A percentile compares a stretch with the other conserved stretches of the same genome.
Conservation (phyloP, 331 rosid species). For the Dryas integrifolia region DNA sequence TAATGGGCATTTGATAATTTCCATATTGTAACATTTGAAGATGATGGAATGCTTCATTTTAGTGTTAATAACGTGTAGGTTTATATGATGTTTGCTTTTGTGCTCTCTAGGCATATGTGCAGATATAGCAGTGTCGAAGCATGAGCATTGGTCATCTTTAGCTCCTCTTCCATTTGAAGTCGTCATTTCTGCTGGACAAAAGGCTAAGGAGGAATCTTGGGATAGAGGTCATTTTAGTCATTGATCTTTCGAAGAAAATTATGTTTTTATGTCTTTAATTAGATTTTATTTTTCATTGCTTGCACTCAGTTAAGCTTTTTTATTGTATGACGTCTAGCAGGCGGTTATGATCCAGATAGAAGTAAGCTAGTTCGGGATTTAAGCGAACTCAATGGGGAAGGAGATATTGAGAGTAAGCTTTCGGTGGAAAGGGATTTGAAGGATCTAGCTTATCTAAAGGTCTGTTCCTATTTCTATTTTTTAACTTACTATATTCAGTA, state of each 20-base stretch:
- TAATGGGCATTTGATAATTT: background rate
- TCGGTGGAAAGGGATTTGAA: conserved; percentile 97
- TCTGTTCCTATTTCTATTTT: conserved; percentile 25
- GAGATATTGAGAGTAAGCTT: conserved; percentile 98
- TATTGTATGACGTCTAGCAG: conserved; percentile 43
- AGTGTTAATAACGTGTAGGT: background rate
- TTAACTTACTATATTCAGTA: background rate
- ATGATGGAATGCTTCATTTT: background rate
- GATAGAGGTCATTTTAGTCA: conserved; percentile 48
- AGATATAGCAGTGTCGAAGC: conserved; percentile 73
- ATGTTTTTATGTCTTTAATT: background rate
- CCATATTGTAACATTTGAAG: conserved; percentile 1
- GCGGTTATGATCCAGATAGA: conserved; percentile 67
- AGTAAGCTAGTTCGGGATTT: conserved; percentile 69
- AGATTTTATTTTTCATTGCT: background rate
- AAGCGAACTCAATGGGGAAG: conserved; percentile 92
- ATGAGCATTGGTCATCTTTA: conserved; percentile 91
- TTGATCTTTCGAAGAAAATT: conserved; percentile 12
- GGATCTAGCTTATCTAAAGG: conserved; percentile 90
- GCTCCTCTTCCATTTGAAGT: conserved; percentile 97
- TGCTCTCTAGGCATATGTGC: conserved; percentile 73
- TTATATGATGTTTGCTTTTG: conserved; percentile 18
- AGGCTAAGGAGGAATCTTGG: conserved; percentile 93
- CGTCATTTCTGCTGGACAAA: conserved; percentile 93
- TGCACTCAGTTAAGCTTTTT: conserved; percentile 3